Percentiles rank a stretch among this genome's conserved stretches.
Conservation (phyloP, 345 rosid genomes). For the Citrus sp. region DNA sequence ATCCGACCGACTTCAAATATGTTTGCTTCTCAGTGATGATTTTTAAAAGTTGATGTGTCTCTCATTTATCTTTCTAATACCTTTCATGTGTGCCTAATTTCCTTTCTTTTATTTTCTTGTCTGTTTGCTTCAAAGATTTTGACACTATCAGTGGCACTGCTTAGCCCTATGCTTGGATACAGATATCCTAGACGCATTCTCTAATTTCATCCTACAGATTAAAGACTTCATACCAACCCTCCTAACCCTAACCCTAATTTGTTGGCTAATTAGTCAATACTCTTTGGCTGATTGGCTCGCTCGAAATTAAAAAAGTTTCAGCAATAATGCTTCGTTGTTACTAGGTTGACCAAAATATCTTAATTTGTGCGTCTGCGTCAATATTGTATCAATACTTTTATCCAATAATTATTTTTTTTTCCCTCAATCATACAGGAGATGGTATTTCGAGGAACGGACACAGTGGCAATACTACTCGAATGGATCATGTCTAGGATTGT, state of each 20-base stretch:
- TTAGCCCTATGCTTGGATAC: neutral
- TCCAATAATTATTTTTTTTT: no score
- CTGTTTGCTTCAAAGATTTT: neutral
- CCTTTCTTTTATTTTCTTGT: neutral
- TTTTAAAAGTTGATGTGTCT: neutral
- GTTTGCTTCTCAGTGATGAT: constrained; percentile 1
- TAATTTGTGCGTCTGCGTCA: neutral
- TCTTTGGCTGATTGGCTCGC: neutral
- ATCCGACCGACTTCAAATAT: neutral
- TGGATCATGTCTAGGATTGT: constrained; percentile 73
- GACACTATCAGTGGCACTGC: neutral
- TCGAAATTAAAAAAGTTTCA: neutral
- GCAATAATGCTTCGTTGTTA: neutral
- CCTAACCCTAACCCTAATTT: neutral
- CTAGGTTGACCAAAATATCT: neutral
- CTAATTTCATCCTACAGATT: neutral
- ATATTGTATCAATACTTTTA: neutral
- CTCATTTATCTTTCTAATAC: neutral
- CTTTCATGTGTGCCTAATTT: neutral
- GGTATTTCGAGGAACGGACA: constrained; percentile 69
- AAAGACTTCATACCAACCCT: neutral
- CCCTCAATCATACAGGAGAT: constrained; percentile 37
- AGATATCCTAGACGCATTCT: neutral
- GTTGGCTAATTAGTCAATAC: neutral
- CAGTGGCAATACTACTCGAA: constrained; percentile 64